Evolutionary conservation across 768 basidiomycete species (phyloP).

Genomic region (Tylopilus subfusipes): DNA sequence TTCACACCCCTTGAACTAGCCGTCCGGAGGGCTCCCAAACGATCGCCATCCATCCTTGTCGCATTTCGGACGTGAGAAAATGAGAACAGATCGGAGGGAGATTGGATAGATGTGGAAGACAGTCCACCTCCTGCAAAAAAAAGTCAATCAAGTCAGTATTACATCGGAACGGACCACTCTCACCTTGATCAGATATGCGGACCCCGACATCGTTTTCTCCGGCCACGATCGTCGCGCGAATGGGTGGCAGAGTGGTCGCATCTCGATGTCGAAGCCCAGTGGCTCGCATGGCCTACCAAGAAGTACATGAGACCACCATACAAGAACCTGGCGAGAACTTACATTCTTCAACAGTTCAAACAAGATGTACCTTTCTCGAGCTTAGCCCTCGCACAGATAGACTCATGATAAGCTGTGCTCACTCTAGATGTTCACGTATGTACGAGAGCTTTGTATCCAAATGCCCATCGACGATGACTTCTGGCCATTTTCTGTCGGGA

Average conservation of each 20-base stretch:
- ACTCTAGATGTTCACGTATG: constrained; percentile 86
- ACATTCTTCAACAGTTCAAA: constrained; percentile 92
- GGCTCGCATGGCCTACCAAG: constrained; percentile 64
- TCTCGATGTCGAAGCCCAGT: constrained; percentile 51
- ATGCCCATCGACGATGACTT: constrained; percentile 72
- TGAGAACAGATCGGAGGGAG: constrained; percentile 79
- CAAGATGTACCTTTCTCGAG: constrained; percentile 62
- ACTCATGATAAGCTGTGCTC: constrained; percentile 21
- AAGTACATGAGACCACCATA: neutral
- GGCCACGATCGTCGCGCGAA: constrained; percentile 72
- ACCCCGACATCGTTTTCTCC: constrained; percentile 72
- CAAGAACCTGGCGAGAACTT: constrained; percentile 23
- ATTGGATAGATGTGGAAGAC: constrained; percentile 46
- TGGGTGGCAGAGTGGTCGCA: constrained; percentile 48
- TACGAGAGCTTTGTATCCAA: constrained; percentile 70
- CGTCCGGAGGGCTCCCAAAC: constrained; percentile 64
- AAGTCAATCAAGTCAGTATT: neutral
- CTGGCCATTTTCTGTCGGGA: constrained; percentile 46
- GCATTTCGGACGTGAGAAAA: constrained; percentile 85
- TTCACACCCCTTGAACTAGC: constrained; percentile 62
- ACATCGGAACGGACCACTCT: neutral
- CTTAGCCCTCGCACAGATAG: neutral
- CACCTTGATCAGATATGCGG: constrained; percentile 90
- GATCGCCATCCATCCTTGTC: constrained; percentile 59
- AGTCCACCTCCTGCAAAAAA: constrained; percentile 65